These are phyloP conservation scores for Lipomyces sp. DNA, from an alignment of 805 yeast species.

Conservation along the genomic window DNA sequence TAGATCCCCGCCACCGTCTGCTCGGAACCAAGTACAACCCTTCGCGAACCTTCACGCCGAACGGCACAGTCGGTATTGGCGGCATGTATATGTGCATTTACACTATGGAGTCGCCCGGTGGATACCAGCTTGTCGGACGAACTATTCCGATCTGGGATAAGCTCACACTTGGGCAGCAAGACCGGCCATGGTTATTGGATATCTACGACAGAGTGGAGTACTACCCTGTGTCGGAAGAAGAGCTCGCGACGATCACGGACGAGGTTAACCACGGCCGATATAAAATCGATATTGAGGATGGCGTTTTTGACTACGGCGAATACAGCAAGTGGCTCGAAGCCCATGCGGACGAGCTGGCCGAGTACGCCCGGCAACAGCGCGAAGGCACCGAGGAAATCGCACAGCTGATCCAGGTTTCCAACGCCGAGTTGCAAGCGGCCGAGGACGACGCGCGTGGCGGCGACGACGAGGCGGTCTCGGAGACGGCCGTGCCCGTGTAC, in stretches of 20 bases:
- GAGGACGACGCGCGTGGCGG: conserved; percentile 41
- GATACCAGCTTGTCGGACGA: conserved; percentile 93
- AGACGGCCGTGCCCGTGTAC: conserved; percentile 76
- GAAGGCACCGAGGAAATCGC: conserved; percentile 85
- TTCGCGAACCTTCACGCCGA: conserved; percentile 91
- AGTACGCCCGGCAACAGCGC: conserved; percentile 66
- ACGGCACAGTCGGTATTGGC: conserved; percentile 97
- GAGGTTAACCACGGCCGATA: conserved; percentile 79
- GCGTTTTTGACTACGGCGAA: conserved; percentile 76
- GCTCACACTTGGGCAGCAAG: conserved; percentile 68
- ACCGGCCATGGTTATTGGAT: conserved; percentile 82
- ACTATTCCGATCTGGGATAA: conserved; percentile 98
- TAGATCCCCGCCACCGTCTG: conserved; percentile 92
- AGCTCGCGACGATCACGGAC: conserved; percentile 66
- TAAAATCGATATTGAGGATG: conserved; percentile 67
- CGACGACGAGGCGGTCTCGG: conserved; percentile 58
- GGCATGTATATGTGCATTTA: conserved; percentile 99
- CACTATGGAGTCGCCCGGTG: conserved; percentile 98
- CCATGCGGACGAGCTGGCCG: conserved; percentile 67
- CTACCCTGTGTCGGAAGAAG: conserved; percentile 85
- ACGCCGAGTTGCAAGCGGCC: conserved; percentile 65
- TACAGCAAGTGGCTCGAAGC: conserved; percentile 76
- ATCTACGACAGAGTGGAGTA: conserved; percentile 95
- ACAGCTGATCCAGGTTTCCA: conserved; percentile 72
- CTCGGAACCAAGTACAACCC: conserved; percentile 95